A percentile compares a stretch with the other conserved stretches of the same genome.
These are phyloP conservation scores for Monilinia polystroma DNA, from an alignment of 2,329 filamentous ascomycete genomes.

Conservation along the genomic window DNA sequence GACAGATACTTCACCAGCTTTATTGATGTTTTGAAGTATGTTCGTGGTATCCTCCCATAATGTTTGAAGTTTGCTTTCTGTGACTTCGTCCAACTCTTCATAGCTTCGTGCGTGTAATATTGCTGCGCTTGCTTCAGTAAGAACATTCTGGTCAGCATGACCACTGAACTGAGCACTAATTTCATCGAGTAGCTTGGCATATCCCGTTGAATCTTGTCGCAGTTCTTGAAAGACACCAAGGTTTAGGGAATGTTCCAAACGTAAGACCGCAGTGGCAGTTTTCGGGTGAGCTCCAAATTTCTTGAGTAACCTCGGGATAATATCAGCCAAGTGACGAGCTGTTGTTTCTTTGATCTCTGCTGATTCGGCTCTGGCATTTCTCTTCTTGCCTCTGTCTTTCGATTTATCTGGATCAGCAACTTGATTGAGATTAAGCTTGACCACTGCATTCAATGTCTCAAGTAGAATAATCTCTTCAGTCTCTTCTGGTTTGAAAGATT, in stretches of 20 bases:
- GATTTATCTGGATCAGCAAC: slow-evolving; percentile 63
- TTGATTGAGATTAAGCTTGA: slow-evolving; percentile 70
- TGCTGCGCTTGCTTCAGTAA: slow-evolving; percentile 79
- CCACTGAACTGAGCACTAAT: slow-evolving; percentile 91
- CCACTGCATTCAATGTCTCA: slow-evolving; percentile 80
- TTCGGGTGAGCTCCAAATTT: slow-evolving; percentile 90
- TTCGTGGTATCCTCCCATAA: slow-evolving; percentile 85
- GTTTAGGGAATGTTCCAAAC: slow-evolving; percentile 82
- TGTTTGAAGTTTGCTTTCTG: slow-evolving; percentile 74
- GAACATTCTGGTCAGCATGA: slow-evolving; percentile 83
- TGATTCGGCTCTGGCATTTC: slow-evolving; percentile 57
- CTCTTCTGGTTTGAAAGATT: slow-evolving; percentile 37
- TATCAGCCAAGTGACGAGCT: slow-evolving; percentile 71
- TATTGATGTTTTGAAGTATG: slow-evolving; percentile 62
- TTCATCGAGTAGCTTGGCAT: slow-evolving; percentile 80
- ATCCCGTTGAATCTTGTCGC: slow-evolving; percentile 79
- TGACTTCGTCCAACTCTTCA: slow-evolving; percentile 83
- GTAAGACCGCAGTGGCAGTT: slow-evolving; percentile 80
- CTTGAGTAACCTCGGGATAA: slow-evolving; percentile 82
- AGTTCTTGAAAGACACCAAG: slow-evolving; percentile 85
- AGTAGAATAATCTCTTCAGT: slow-evolving; percentile 79
- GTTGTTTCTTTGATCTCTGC: slow-evolving; percentile 74
- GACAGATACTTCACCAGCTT: slow-evolving; percentile 67
- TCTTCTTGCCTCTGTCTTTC: slow-evolving; percentile 53
- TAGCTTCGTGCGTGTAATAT: slow-evolving; percentile 82